Evolutionary conservation across 2,329 filamentous ascomycete genomes (phyloP).

Genomic region (Aspergillus sp.): DNA sequence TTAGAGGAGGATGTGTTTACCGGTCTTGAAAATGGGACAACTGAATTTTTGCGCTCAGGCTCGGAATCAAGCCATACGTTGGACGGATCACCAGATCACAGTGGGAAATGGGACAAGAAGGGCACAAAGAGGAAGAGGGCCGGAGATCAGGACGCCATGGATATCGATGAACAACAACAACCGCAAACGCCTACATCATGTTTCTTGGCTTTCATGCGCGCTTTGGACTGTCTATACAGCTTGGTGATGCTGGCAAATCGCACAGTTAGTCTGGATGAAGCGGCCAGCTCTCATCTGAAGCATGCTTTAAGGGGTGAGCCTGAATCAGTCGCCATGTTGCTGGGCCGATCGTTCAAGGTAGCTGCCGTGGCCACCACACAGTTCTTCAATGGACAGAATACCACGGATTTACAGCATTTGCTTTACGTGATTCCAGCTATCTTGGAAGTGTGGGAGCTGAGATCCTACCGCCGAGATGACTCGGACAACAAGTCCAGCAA

Average conservation of each 20-base stretch:
- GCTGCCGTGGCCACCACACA: conserved; percentile 26
- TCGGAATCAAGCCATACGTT: conserved; percentile 34
- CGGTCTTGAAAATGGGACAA: conserved; percentile 17
- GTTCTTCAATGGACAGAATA: conserved; percentile 23
- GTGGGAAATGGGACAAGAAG: conserved; percentile 17
- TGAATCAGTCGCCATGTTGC: conserved; percentile 26
- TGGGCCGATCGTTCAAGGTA: conserved; percentile 31
- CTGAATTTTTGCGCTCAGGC: conserved; percentile 19
- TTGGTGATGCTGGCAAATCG: conserved; percentile 23
- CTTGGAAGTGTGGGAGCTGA: conserved; percentile 34
- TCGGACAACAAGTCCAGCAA: conserved; percentile 30
- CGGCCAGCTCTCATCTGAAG: conserved; percentile 35
- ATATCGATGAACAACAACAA: conserved; percentile 23
- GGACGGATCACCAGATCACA: conserved; percentile 18
- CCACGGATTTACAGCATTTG: conserved; percentile 29
- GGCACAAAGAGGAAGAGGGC: conserved; percentile 36
- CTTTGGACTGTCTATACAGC: conserved; percentile 30
- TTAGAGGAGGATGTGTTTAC: conserved; percentile 27
- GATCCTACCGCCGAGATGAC: conserved; percentile 29
- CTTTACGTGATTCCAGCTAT: conserved; percentile 28
- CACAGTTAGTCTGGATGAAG: conserved; percentile 21
- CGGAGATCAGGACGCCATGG: conserved; percentile 22
- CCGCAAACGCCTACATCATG: conserved; percentile 26
- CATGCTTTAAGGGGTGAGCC: conserved; percentile 34
- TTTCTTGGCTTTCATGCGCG: conserved; percentile 28